These are phyloP conservation scores for Cryptosporidium canis DNA, from an alignment of 169 alveolate genomes.

Conservation along the genomic window DNA sequence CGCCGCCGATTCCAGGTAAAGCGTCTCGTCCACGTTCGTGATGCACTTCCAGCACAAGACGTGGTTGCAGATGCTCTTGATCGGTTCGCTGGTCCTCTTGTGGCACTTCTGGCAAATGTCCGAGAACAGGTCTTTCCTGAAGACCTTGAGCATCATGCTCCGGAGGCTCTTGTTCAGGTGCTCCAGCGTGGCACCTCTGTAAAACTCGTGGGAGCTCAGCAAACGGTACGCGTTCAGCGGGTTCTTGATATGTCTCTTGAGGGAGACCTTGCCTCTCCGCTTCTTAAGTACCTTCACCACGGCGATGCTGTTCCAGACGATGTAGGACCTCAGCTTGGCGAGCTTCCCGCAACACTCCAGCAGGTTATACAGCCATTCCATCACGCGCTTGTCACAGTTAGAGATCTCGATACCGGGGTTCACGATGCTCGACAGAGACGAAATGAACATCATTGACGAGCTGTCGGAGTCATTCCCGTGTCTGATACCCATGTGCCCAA, in stretches of 20 bases:
- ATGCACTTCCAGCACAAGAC: conserved; percentile 67
- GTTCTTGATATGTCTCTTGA: conserved; percentile 20
- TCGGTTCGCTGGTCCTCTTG: conserved; percentile 55
- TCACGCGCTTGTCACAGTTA: conserved; percentile 3
- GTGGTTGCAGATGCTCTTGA: conserved; percentile 54
- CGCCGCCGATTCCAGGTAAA: not conserved
- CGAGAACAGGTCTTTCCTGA: conserved; percentile 43
- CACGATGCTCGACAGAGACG: not conserved
- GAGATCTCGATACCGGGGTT: conserved; percentile 34
- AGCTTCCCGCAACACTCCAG: conserved; percentile 67
- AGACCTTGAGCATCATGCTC: conserved; percentile 29
- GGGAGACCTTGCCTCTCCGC: conserved; percentile 31
- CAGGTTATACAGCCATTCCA: conserved; percentile 67
- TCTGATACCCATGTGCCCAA: not conserved
- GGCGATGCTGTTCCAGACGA: conserved; percentile 72
- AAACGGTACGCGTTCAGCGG: conserved; percentile 38
- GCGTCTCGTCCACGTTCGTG: conserved; percentile 9
- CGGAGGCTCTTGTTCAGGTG: conserved; percentile 23
- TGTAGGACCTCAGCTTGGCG: conserved; percentile 40
- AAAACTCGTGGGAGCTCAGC: conserved; percentile 39
- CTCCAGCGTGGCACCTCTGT: conserved; percentile 21
- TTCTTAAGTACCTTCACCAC: conserved; percentile 67
- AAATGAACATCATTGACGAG: conserved; percentile 11
- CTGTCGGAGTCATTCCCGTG: not conserved
- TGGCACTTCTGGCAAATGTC: conserved; percentile 57